Evolutionary conservation across 2,329 filamentous ascomycete genomes (phyloP), one percentile per base, ranked within the genome.

Genomic region (Claviceps arundinis): DNA sequence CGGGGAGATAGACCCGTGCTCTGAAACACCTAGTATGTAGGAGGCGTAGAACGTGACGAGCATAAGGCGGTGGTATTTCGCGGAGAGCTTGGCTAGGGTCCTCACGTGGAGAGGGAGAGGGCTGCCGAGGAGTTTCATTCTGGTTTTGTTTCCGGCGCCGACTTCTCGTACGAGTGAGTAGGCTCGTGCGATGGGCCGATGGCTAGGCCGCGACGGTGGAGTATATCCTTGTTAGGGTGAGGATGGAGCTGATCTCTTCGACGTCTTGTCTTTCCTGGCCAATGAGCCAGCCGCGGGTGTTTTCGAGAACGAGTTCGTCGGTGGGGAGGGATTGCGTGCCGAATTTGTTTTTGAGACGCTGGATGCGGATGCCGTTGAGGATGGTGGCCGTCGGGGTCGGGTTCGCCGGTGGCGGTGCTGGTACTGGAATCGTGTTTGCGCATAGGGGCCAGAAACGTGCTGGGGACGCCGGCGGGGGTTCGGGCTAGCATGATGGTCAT

Each of bases 241-340:
- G 70, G 14, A 90, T 70, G 1, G 79, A 80, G 41, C 77, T 74
- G 54, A 89, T 85, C 58, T 86, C 82, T 24, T 78, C 76, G 34
- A 87, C 75, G 1, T 85, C 86, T 42, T 77, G 68, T 1, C 85
- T 84, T 56, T 85, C 75, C 3, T 74, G 67, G 5, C 86, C 86
- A 30, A 90, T 67, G 5, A 88, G 71, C 72, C 82, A 82, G 4
- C 70, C 82, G 2, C 82, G 75, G 72, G 80, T 79, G n/a, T 70
- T 73, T 16, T 73, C 69, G 2, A 86, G 71, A 54, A 84, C 82
- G 0, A 89, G 73, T 63, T 89, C 85, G 0, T 84, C 85, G 0
- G 85, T 89, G 0, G 85, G 84, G 0, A 89, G 69, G 0, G 81
- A 73, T 47, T 78, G 78, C 0, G 84, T 89, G 26, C 85, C 85